These are phyloP conservation scores for Canariomyces notabilis DNA, from an alignment of 2,329 filamentous ascomycete species.

Conservation along the genomic window DNA sequence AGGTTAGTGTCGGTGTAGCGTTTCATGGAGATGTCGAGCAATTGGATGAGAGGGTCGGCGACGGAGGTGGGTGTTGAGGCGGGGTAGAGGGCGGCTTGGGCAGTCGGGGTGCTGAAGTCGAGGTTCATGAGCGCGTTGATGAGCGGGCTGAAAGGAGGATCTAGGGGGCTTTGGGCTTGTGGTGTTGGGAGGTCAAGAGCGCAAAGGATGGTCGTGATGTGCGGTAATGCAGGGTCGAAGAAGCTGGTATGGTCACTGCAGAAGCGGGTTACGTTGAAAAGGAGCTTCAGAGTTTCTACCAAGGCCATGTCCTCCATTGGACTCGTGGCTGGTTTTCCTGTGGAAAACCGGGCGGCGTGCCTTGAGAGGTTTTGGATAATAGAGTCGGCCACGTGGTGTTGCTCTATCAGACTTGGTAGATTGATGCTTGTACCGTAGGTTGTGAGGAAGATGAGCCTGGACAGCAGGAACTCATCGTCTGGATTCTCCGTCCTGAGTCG, in stretches of 20 bases:
- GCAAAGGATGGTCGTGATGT: slow-evolving; percentile 66
- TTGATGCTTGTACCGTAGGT: slow-evolving; percentile 72
- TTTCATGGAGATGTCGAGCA: slow-evolving; percentile 63
- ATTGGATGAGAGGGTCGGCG: slow-evolving; percentile 59
- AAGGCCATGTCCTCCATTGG: slow-evolving; percentile 76
- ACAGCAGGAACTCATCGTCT: slow-evolving; percentile 82
- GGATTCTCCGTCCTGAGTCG: slow-evolving; percentile 66
- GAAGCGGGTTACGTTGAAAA: slow-evolving; percentile 83
- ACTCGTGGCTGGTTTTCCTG: slow-evolving; percentile 33
- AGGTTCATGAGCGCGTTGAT: slow-evolving; percentile 80
- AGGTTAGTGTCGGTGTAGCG: slow-evolving; percentile 64
- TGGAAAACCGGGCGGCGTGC: slow-evolving; percentile 51
- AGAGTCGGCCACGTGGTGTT: slow-evolving; percentile 61
- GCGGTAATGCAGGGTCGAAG: slow-evolving; percentile 64
- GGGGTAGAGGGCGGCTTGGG: slow-evolving; percentile 60
- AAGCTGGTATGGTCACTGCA: slow-evolving; percentile 55
- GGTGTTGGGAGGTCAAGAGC: slow-evolving; percentile 50
- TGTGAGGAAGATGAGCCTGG: slow-evolving; percentile 73
- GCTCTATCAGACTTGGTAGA: slow-evolving; percentile 58
- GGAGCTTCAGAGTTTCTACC: slow-evolving; percentile 75
- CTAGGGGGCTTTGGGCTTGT: slow-evolving; percentile 54
- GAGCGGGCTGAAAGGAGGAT: slow-evolving; percentile 64
- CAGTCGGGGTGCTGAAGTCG: slow-evolving; percentile 55
- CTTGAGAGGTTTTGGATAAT: slow-evolving; percentile 65
- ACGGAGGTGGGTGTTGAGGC: slow-evolving; percentile 54